Percentiles rank a stretch among this genome's conserved stretches.
Evolutionary conservation across 768 basidiomycete genomes (phyloP).

Genomic region (Imleria badia): DNA sequence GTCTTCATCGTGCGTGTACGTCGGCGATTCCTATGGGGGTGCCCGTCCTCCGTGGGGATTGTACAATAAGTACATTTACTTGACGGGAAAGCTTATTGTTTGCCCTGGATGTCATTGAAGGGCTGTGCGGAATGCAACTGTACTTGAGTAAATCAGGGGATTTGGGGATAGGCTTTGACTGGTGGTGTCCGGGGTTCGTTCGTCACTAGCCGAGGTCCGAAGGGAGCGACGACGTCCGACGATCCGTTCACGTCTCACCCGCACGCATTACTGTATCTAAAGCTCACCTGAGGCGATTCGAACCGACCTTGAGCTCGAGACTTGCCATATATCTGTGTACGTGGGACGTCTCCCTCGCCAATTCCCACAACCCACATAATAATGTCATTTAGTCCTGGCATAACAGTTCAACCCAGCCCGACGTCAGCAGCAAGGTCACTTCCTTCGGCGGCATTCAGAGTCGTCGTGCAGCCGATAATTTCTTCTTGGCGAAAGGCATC

Average conservation of each 20-base stretch:
- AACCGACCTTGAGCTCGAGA: conserved; percentile 2
- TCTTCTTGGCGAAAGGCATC: background rate
- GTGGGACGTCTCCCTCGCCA: background rate
- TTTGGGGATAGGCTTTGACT: background rate
- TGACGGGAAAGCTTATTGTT: background rate
- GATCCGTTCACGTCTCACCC: conserved; percentile 6
- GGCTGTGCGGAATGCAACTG: background rate
- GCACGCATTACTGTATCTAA: conserved; percentile 12
- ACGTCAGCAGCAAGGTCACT: conserved; percentile 4
- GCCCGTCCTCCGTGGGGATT: background rate
- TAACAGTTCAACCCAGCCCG: conserved; percentile 2
- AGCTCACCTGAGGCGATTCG: conserved; percentile 23
- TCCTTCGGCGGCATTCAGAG: conserved; percentile 12
- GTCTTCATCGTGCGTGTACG: background rate
- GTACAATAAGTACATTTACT: background rate
- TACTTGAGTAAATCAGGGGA: background rate
- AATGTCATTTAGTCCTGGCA: conserved; percentile 1
- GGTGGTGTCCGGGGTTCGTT: conserved; percentile 24
- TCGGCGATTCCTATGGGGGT: background rate
- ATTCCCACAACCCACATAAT: conserved; percentile 12
- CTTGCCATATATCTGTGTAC: conserved; percentile 9
- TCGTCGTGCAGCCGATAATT: background rate
- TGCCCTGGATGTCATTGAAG: background rate
- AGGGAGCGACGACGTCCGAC: background rate
- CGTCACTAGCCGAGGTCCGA: conserved; percentile 8